Base-by-base conservation (phyloP, 1,284 basidiomycete species). In the Ceratobasidium sp. region DNA sequence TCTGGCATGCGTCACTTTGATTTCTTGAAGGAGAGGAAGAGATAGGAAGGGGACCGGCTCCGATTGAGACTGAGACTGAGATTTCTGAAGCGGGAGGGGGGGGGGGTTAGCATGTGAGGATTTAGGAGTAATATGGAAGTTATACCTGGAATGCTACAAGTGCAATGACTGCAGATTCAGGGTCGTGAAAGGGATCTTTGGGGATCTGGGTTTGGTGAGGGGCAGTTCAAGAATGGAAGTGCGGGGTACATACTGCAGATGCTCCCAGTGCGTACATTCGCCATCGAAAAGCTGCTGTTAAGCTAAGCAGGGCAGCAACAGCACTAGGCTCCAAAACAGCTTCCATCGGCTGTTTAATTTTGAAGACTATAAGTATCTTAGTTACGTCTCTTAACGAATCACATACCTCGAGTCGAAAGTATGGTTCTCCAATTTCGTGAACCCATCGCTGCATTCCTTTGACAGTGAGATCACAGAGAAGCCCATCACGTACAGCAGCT, bases 181-280 rank as follows among this genome's bases (percentile, higher is more conserved):
- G 90, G 74, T 92, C 87, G 48, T 92, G 81, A 80, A 94, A 93
- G 0, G 93, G 93, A 79, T 94, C 93, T 80, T 90, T 91, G 2
- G 92, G 90, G 31, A 91, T 83, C 60, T 85, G 78, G n/a, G 24
- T n/a, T 44, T 33, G 53, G 33, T 73, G 29, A 73, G 24, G 31
- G 41, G 29, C 29, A 19, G 19, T 17, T n/a, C 29, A 41, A 27
- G 54, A 41, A 63, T 24, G 41, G 33, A 50, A 22, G 11, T 45
- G 45, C 11, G 14, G 8, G n/a, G 15, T 27, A 41, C 71, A 19
- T 63, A 73, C 71, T 27, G 57, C 57, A 31, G 71, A 73, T 33
- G 57, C 71, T 27, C 86, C 86, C 2, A 91, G 81, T 1, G 85
- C 86, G 29, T 87, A 86, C 15, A 94, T 85, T 79, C 89, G 90